Percentiles rank a stretch among this genome's conserved stretches.
Conservation (phyloP, 495 filamentous ascomycete species). For the Penicillium paxilli region DNA sequence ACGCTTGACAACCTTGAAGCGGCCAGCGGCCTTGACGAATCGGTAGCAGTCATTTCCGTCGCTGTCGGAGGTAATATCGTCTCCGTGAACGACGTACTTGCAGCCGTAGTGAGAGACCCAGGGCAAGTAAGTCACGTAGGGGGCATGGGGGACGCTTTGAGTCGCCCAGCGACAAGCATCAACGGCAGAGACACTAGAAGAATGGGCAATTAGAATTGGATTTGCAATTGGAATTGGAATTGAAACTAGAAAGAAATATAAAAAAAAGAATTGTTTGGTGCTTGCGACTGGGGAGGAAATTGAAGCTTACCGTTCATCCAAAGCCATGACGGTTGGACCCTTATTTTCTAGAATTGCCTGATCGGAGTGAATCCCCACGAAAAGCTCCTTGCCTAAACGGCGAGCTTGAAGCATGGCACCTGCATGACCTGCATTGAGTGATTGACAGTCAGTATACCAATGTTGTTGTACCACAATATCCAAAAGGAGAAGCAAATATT, state of each 20-base stretch:
- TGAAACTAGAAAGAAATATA: not conserved
- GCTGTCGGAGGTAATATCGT: conserved; percentile 83
- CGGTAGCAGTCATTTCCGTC: conserved; percentile 94
- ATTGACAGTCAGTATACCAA: no score
- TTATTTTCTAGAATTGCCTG: conserved; percentile 95
- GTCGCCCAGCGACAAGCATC: conserved; percentile 96
- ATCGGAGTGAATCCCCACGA: conserved; percentile 92
- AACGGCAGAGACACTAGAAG: conserved; percentile 68
- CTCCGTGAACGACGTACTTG: conserved; percentile 88
- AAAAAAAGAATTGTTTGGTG: no score
- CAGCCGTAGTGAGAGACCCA: conserved; percentile 97
- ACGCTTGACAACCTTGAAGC: conserved; percentile 93
- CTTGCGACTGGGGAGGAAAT: not conserved
- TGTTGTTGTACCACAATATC: not conserved
- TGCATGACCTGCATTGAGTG: conserved; percentile 68
- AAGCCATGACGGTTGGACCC: conserved; percentile 94
- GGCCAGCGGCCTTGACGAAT: conserved; percentile 86
- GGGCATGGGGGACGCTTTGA: conserved; percentile 75
- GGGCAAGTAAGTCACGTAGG: conserved; percentile 89
- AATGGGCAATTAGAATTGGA: conserved; percentile 14
- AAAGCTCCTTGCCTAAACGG: conserved; percentile 78
- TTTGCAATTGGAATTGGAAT: no score
- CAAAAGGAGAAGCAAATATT: not conserved
- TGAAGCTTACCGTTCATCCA: conserved; percentile 71
- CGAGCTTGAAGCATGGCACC: conserved; percentile 95